Base-by-base conservation (phyloP, 2,329 filamentous ascomycete genomes). In the Aureobasidium musti region DNA sequence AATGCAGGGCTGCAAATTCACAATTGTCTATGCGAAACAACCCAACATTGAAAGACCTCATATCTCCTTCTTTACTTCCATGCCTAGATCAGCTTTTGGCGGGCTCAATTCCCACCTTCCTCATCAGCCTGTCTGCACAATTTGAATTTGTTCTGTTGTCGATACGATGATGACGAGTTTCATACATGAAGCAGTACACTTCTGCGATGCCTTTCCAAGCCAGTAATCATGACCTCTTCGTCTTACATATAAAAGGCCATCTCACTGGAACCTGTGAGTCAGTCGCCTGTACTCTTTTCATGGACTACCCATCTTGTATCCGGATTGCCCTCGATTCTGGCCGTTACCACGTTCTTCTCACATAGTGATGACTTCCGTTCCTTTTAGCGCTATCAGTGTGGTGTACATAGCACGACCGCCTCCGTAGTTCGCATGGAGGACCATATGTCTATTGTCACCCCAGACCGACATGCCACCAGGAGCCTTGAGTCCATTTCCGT, bases 381-480 rank as follows among this genome's bases (percentile, higher is more conserved):
- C 65, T 10, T 21, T 43, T 11, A 67, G 21, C 26, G 65, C 21
- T 37, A 67, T 67, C 26, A 65, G n/a, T n/a, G 67, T 67, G 6
- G 67, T 69, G 39, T 68, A 66, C 67, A 69, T 66, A 17, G 57
- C 63, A 21, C 67, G 59, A 10, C 66, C 72, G 30, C 67, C 61
- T 1, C 65, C 70, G 14, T 70, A 65, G 43, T 74, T 72, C 10
- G 74, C 74, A 66, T 77, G 75, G 57, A 77, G 75, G 5, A 76
- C 68, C 68, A 77, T 69, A 63, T 74, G 72, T 61, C 63, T 64
- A 23, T 71, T 72, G 41, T 75, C 74, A 19, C 69, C 68, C 21
- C 68, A 70, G 2, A 76, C 64, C 45, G 75, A 73, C 7, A 73
- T 73, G 13, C 75, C 74, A 13, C 76, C 76, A 5, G 76, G 76